Conservation (phyloP, 1,139 yeast genomes). For the Kodamaea derodonti region DNA sequence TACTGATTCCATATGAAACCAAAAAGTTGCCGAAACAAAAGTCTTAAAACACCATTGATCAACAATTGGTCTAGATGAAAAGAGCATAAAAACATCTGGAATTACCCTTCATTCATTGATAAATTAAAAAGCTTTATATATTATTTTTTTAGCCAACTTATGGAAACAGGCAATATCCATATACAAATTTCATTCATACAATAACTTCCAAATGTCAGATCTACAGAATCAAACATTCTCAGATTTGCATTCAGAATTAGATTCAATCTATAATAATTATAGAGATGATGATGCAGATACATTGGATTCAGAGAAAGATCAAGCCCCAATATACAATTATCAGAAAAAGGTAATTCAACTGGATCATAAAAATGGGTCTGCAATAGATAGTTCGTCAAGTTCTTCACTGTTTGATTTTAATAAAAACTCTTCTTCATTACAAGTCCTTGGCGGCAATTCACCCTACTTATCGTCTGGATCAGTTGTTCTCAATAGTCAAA, state of each 20-base stretch:
- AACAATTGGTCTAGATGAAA: not conserved
- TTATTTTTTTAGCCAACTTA: too few species aligned
- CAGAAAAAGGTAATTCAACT: conserved; percentile 20
- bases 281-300: conserved; percentile 25
- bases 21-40: not conserved
- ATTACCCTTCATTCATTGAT: too few species aligned
- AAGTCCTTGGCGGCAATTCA: conserved; percentile 27
- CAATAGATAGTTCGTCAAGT: not conserved
- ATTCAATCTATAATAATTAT: conserved; percentile 33
- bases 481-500: not conserved
- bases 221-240: conserved; percentile 2
- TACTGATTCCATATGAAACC: not conserved
- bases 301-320: conserved; percentile 23
- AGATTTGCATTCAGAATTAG: conserved; percentile 31
- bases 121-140: too few species aligned
- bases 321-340: conserved; percentile 8
- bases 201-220: not conserved
- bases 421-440: conserved; percentile 28
- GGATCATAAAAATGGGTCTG: not conserved
- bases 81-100: too few species aligned
- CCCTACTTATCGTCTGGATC: not conserved
- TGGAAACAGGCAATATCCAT: too few species aligned
- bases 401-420: conserved; percentile 5
- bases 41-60: not conserved
- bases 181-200: not conserved